These are phyloP conservation scores for Penicillium taxi DNA, from an alignment of 495 filamentous ascomycete genomes.

Conservation along the genomic window DNA sequence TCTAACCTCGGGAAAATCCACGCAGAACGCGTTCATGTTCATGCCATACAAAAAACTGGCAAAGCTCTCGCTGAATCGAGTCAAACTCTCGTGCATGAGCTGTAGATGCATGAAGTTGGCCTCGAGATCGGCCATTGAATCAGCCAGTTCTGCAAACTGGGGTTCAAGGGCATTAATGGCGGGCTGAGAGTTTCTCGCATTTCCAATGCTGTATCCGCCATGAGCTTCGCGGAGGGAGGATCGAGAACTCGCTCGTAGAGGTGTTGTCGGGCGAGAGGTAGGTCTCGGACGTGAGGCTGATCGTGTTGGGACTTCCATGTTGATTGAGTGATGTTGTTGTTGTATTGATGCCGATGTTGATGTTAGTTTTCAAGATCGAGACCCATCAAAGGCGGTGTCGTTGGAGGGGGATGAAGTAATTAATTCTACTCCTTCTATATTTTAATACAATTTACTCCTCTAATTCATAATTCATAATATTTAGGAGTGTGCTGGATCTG, in stretches of 20 bases:
- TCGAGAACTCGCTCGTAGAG: constrained; percentile 83
- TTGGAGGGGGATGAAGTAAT: too few species aligned
- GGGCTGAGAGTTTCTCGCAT: constrained; percentile 46
- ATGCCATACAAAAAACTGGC: constrained; percentile 90
- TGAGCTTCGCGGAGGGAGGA: constrained; percentile 72
- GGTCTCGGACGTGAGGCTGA: constrained; percentile 37
- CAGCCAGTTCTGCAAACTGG: constrained; percentile 85
- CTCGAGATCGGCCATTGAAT: constrained; percentile 91
- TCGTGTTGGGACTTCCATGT: constrained; percentile 30
- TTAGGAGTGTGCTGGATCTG: too few species aligned
- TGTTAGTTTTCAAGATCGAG: too few species aligned
- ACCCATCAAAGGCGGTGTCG: too few species aligned
- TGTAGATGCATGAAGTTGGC: constrained; percentile 96
- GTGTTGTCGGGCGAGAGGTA: constrained; percentile 80
- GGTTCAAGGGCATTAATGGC: constrained; percentile 80
- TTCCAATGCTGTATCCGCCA: constrained; percentile 38
- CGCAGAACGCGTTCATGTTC: constrained; percentile 99
- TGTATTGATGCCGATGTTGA: too few species aligned
- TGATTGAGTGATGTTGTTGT: too few species aligned
- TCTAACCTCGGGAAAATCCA: constrained; percentile 87
- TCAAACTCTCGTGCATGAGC: constrained; percentile 91
- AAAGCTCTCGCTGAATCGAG: constrained; percentile 93
- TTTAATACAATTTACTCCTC: too few species aligned
- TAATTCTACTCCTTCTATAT: too few species aligned
- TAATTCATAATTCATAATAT: too few species aligned